Base-by-base conservation (phyloP, 805 yeast genomes). In the Helenozyma baotianmanensis region DNA sequence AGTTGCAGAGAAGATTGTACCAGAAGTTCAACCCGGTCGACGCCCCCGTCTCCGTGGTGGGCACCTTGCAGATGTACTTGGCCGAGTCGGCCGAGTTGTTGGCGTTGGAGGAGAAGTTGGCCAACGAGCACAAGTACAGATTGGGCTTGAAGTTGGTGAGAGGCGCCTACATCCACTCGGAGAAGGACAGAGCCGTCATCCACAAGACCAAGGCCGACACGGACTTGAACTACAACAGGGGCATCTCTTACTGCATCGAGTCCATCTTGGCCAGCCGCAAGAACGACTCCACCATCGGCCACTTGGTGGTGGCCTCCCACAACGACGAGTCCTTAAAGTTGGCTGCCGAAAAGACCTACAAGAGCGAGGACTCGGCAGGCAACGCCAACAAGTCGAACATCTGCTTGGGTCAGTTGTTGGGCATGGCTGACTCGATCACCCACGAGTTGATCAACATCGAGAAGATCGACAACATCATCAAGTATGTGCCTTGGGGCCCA, bases 401-500 rank as follows among this genome's bases (percentile, higher is more conserved):
- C 16, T 87, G 84, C 6, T 69, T 88, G 47, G 97, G 90, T 26
- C 97, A 90, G 65, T 74, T 89, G 44, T 67, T 90, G 54, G 97
- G 97, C 23, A 90, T 89, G 97, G 94, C 95, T 32, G 97, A 89
- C 59, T 81, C 82, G 50, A 75, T 85, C 40, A 86, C 96, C 16
- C 72, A 73, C 55, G 86, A 83, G 46, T 70, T 89, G 51, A 76
- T 85, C 36, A 62, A 70, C 25, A 68, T 78, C 29, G 76, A 82
- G 45, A 69, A 75, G 27, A 83, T 76, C 27, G 76, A 72, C 40
- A 86, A 86, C 51, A 80, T 89, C 33, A 80, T 90, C 62, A 90
- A 90, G 64, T 89, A 90, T 56, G 96, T 89, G 42, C 95, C 97
- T 12, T 89, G 97, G 97, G 97, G 97, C 8, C 97, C 97, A 21